Conservation (phyloP, 257 asterid genomes). For the Solanum lycopersicoides region DNA sequence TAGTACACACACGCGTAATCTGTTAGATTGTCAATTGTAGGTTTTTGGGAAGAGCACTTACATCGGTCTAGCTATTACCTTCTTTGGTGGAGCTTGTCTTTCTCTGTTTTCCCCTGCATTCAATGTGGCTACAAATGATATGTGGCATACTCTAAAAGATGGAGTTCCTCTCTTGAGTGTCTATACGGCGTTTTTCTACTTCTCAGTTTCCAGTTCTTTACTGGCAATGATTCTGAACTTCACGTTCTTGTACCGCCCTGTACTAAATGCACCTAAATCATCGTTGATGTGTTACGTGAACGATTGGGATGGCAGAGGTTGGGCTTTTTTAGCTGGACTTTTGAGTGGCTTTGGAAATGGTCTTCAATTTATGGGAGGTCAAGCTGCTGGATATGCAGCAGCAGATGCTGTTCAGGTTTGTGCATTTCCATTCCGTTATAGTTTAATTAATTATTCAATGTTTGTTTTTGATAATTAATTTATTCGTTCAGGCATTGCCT, state of each 20-base stretch:
- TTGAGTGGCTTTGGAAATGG: slow-evolving; percentile 91
- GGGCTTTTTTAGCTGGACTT: slow-evolving; percentile 86
- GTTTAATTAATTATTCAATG: background rate
- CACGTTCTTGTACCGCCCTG: slow-evolving; percentile 57
- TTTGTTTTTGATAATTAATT: background rate
- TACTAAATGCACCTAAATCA: slow-evolving; percentile 56
- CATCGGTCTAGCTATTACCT: slow-evolving; percentile 64
- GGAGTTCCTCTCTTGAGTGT: slow-evolving; percentile 72
- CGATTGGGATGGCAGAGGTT: slow-evolving; percentile 79
- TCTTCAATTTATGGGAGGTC: slow-evolving; percentile 98
- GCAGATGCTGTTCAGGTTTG: slow-evolving; percentile 96
- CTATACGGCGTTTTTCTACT: slow-evolving; percentile 86
- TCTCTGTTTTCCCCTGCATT: slow-evolving; percentile 90
- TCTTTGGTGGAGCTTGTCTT: slow-evolving; percentile 83
- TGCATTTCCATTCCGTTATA: background rate
- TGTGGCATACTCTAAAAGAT: slow-evolving; percentile 48
- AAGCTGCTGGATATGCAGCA: slow-evolving; percentile 99
- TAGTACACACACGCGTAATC: background rate
- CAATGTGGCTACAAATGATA: slow-evolving; percentile 86
- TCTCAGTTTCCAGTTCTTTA: slow-evolving; percentile 70
- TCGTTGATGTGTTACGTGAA: slow-evolving; percentile 55
- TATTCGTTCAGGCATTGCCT: slow-evolving; percentile 61
- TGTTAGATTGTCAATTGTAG: slow-evolving; percentile 15
- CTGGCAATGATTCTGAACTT: slow-evolving; percentile 65
- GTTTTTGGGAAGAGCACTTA: slow-evolving; percentile 75